These are phyloP conservation scores for Cercospora sesami DNA, from an alignment of 2,329 filamentous ascomycete genomes.

Conservation along the genomic window DNA sequence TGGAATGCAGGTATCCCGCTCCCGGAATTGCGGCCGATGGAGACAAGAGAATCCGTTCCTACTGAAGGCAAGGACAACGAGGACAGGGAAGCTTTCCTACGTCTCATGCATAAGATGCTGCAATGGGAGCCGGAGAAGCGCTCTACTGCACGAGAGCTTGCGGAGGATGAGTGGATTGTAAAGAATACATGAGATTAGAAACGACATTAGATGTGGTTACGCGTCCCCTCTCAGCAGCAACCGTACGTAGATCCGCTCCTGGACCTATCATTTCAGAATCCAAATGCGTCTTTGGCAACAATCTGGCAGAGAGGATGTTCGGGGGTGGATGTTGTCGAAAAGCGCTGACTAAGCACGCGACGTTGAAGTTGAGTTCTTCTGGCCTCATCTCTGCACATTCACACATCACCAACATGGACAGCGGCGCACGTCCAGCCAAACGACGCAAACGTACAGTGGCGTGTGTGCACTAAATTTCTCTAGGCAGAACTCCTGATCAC, in stretches of 20 bases:
- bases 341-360: background rate
- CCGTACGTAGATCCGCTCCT: no score
- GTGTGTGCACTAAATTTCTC: background rate
- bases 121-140: slow-evolving; percentile 44
- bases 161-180: slow-evolving; percentile 39
- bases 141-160: slow-evolving; percentile 40
- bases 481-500: background rate
- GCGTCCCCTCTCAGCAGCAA: no score
- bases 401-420: background rate
- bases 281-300: no score
- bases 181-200: background rate
- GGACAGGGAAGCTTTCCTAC: slow-evolving; percentile 40
- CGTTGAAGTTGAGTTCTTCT: no score
- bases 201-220: no score
- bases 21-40: background rate
- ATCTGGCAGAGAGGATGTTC: no score
- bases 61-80: background rate
- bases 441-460: slow-evolving; percentile 23
- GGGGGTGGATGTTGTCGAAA: background rate
- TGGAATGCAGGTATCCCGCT: background rate
- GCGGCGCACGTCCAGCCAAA: slow-evolving; percentile 13
- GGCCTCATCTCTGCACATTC: no score
- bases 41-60: background rate
- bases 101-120: slow-evolving; percentile 43
- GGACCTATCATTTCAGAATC: no score